These are phyloP conservation scores for Flaveria linearis DNA, from an alignment of 129 eudicot species.

Conservation along the genomic window DNA sequence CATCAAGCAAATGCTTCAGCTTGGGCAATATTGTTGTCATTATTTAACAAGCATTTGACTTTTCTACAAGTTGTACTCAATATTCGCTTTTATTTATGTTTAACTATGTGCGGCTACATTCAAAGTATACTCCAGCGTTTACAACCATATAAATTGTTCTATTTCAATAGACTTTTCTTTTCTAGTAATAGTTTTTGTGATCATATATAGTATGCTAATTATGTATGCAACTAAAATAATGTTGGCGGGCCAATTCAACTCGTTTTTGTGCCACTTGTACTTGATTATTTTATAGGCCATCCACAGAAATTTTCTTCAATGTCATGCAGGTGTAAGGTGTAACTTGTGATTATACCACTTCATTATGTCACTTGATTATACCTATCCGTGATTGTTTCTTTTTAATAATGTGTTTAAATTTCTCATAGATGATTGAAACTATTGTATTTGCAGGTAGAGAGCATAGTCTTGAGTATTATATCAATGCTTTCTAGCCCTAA, in stretches of 20 bases:
- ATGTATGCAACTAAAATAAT: background rate
- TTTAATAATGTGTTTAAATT: background rate
- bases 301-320: background rate
- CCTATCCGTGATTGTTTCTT: background rate
- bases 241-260: background rate
- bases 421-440: background rate
- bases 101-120: background rate
- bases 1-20: background rate
- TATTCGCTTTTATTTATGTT: background rate
- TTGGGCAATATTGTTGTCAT: background rate
- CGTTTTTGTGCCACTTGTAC: background rate
- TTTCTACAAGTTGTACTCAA: background rate
- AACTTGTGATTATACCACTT: background rate
- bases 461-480: slow-evolving; percentile 76
- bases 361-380: background rate
- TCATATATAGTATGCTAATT: background rate
- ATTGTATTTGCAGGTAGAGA: slow-evolving; percentile 61
- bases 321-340: background rate
- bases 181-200: background rate
- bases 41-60: background rate
- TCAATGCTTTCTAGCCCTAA: slow-evolving; percentile 84
- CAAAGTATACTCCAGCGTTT: background rate
- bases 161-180: background rate
- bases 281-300: background rate
- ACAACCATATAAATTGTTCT: background rate